These are phyloP conservation scores for Phoma herbarum DNA, from an alignment of 2,329 filamentous ascomycete genomes.

Conservation along the genomic window DNA sequence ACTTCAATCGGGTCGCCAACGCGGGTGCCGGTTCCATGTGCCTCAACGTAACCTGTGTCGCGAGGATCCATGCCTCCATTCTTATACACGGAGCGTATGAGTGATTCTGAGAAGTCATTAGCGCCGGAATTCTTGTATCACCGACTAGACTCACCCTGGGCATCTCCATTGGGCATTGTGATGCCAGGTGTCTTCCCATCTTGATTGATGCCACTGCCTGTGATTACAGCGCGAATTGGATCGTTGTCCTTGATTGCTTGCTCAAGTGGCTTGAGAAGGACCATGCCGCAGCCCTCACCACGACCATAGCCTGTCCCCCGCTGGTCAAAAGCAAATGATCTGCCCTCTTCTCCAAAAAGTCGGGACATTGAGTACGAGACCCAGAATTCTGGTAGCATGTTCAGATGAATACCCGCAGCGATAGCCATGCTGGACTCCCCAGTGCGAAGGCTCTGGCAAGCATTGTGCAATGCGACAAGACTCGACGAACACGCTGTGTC, in stretches of 20 bases:
- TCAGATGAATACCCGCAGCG: constrained; percentile 31
- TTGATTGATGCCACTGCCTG: constrained; percentile 53
- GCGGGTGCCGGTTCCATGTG: constrained; percentile 64
- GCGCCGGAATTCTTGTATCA: constrained; percentile 18
- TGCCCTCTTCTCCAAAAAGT: constrained; percentile 42
- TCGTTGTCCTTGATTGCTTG: constrained; percentile 68
- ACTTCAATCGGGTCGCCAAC: constrained; percentile 47
- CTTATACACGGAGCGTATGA: constrained; percentile 26
- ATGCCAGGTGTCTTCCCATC: constrained; percentile 67
- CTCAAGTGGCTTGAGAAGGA: constrained; percentile 66
- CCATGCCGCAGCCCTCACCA: constrained; percentile 68
- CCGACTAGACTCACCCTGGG: constrained; percentile 44
- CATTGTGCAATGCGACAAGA: constrained; percentile 40
- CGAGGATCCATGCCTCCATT: constrained; percentile 35
- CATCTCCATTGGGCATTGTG: constrained; percentile 65
- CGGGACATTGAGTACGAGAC: constrained; percentile 23
- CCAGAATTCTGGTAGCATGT: constrained; percentile 34
- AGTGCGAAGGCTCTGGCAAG: constrained; percentile 39
- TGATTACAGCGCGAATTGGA: constrained; percentile 57
- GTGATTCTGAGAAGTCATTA: not conserved
- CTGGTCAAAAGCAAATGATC: constrained; percentile 55
- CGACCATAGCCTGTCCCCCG: constrained; percentile 68
- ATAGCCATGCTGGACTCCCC: constrained; percentile 42
- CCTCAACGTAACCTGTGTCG: constrained; percentile 42
- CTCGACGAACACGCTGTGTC: constrained; percentile 47